Percentiles rank a stretch among this genome's conserved stretches.
These are phyloP conservation scores for Penicillium sp. DNA, from an alignment of 2,329 filamentous ascomycete genomes.

Conservation along the genomic window DNA sequence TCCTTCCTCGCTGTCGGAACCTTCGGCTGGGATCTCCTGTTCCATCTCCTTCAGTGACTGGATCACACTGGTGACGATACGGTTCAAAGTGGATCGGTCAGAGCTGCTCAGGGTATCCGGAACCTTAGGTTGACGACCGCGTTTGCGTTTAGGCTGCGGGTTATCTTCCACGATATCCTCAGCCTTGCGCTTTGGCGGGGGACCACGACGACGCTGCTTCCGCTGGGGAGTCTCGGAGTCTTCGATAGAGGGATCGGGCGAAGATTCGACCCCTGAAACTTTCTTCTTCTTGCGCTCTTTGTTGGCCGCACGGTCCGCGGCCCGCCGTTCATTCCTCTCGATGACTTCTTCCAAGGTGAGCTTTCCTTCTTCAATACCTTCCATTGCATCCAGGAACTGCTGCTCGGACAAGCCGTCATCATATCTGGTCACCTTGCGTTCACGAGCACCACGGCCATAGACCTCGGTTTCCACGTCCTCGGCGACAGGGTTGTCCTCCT, in stretches of 20 bases:
- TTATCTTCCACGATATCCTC: slow-evolving; percentile 73
- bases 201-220: slow-evolving; percentile 80
- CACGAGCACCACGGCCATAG: slow-evolving; percentile 84
- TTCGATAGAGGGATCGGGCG: slow-evolving; percentile 73
- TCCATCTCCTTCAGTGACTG: slow-evolving; percentile 81
- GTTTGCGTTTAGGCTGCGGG: slow-evolving; percentile 73
- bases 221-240: slow-evolving; percentile 77
- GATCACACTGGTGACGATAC: slow-evolving; percentile 71
- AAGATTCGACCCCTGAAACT: slow-evolving; percentile 55
- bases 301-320: slow-evolving; percentile 69
- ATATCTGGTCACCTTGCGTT: slow-evolving; percentile 90
- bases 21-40: slow-evolving; percentile 60
- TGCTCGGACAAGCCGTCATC: slow-evolving; percentile 97
- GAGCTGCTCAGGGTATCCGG: slow-evolving; percentile 63
- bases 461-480: slow-evolving; percentile 74
- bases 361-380: slow-evolving; percentile 79
- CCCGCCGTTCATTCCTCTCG: slow-evolving; percentile 71
- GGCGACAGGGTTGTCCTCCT: slow-evolving; percentile 74
- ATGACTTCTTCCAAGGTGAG: slow-evolving; percentile 82
- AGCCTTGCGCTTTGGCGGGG: slow-evolving; percentile 81
- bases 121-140: slow-evolving; percentile 68
- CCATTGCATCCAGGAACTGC: slow-evolving; percentile 97
- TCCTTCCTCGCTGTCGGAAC: slow-evolving; percentile 54
- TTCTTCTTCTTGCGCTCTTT: slow-evolving; percentile 28
- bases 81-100: slow-evolving; percentile 74